These are phyloP conservation scores for Trametes villosa DNA, from an alignment of 768 basidiomycete species.

Conservation along the genomic window DNA sequence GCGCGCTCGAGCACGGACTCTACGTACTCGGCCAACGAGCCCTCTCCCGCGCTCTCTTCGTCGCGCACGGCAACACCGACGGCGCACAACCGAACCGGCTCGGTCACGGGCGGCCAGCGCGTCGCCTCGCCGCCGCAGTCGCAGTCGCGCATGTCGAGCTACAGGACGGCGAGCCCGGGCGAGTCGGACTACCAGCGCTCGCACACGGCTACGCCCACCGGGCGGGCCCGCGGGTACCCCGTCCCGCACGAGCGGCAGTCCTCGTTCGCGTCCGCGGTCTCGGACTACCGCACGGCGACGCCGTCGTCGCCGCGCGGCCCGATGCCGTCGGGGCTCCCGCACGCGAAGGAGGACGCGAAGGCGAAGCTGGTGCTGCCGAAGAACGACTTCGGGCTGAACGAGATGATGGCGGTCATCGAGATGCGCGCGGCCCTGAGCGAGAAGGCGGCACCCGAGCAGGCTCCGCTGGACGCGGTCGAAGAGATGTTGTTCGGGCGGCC, in stretches of 20 bases:
- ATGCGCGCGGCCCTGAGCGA: conserved; percentile 49
- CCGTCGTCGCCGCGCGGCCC: conserved; percentile 21
- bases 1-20: conserved; percentile 47
- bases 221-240: conserved; percentile 2
- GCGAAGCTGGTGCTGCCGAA: conserved; percentile 55
- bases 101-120: conserved; percentile 23
- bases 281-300: conserved; percentile 50
- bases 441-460: conserved; percentile 31
- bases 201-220: conserved; percentile 45
- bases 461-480: conserved; percentile 64
- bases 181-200: conserved; percentile 26
- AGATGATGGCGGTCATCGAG: conserved; percentile 91
- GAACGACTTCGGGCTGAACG: conserved; percentile 84
- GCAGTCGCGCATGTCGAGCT: conserved; percentile 34
- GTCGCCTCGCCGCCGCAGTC: conserved; percentile 31
- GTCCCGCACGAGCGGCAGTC: conserved; percentile 54
- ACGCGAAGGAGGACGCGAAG: conserved; percentile 3
- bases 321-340: conserved; percentile 9
- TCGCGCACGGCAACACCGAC: conserved; percentile 43
- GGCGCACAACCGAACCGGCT: conserved; percentile 26
- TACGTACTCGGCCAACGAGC: conserved; percentile 52
- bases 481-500: conserved; percentile 73
- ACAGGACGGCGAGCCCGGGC: conserved; percentile 34
- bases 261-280: conserved; percentile 77
- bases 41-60: conserved; percentile 12